Evolutionary conservation across 2,329 filamentous ascomycete genomes (phyloP).

Genomic region (Colletotrichum truncatum): DNA sequence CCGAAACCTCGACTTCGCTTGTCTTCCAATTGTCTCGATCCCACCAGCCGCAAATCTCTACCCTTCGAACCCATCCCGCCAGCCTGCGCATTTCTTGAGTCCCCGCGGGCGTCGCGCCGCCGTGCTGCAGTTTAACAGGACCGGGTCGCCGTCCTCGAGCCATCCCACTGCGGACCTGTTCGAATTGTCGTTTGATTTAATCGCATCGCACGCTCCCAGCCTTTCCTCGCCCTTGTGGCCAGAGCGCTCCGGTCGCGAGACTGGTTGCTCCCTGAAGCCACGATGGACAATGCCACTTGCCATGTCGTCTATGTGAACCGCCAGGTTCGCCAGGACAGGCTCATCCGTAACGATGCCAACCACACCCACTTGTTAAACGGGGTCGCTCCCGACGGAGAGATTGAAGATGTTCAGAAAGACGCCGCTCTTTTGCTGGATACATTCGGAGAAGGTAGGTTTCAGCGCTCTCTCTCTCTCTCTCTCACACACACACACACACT

Average conservation of each 20-base stretch:
- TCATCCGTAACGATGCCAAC: conserved; percentile 43
- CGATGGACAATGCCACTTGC: conserved; percentile 66
- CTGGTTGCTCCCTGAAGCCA: conserved; percentile 65
- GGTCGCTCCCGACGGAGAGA: conserved; percentile 42
- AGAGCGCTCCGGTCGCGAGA: conserved; percentile 68
- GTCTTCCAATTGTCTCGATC: conserved; percentile 9
- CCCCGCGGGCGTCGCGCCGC: background rate
- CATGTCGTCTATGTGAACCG: conserved; percentile 70
- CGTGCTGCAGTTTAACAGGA: conserved; percentile 11
- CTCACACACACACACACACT: too few species aligned
- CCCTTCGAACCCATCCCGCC: background rate
- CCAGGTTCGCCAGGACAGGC: conserved; percentile 56
- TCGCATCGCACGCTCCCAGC: conserved; percentile 13
- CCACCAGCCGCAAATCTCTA: background rate
- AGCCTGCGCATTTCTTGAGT: conserved; percentile 2
- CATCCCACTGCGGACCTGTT: conserved; percentile 13
- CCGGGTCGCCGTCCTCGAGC: conserved; percentile 24
- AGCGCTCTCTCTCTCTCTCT: background rate
- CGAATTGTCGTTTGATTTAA: background rate
- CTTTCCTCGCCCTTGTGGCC: conserved; percentile 47
- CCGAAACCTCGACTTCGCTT: conserved; percentile 7
- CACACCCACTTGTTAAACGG: conserved; percentile 33
- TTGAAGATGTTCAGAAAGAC: conserved; percentile 53
- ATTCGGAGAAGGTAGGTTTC: conserved; percentile 63
- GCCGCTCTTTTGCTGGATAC: conserved; percentile 60